Conservation (phyloP, 2,329 filamentous ascomycete species). For the Aspergillus ibericus region DNA sequence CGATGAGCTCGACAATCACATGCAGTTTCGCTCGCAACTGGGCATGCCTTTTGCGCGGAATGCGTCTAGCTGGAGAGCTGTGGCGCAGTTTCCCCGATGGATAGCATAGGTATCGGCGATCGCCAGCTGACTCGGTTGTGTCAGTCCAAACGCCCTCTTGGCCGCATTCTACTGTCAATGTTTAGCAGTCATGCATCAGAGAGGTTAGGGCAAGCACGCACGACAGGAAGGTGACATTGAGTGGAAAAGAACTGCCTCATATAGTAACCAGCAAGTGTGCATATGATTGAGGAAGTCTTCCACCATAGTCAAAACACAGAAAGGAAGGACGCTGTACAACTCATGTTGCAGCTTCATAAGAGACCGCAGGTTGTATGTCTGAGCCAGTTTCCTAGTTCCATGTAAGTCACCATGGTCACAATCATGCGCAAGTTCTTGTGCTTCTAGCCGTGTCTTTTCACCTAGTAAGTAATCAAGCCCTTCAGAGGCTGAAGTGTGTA, state of each 20-base stretch:
- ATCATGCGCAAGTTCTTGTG: not conserved
- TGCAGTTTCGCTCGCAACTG: conserved; percentile 7
- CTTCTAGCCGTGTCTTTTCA: not conserved
- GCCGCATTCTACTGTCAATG: not conserved
- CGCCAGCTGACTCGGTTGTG: not conserved
- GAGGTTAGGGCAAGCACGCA: not conserved
- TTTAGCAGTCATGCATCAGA: not conserved
- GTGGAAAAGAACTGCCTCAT: not conserved
- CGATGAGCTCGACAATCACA: conserved; percentile 3
- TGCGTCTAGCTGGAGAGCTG: not conserved
- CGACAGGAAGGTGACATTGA: not conserved
- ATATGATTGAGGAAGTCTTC: not conserved
- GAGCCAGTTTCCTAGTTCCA: too few species aligned
- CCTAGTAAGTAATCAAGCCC: not conserved
- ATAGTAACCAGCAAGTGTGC: not conserved
- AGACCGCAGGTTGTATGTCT: not conserved
- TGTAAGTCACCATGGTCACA: not conserved
- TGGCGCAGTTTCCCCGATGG: not conserved
- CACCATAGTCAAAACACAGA: not conserved
- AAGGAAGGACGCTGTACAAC: not conserved
- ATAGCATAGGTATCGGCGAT: not conserved
- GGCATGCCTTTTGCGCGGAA: not conserved
- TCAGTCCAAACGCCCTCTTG: not conserved
- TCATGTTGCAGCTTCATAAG: not conserved
- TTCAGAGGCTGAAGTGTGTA: not conserved